Conservation (phyloP, 2,329 filamentous ascomycete genomes). For the Exophiala oligosperma region DNA sequence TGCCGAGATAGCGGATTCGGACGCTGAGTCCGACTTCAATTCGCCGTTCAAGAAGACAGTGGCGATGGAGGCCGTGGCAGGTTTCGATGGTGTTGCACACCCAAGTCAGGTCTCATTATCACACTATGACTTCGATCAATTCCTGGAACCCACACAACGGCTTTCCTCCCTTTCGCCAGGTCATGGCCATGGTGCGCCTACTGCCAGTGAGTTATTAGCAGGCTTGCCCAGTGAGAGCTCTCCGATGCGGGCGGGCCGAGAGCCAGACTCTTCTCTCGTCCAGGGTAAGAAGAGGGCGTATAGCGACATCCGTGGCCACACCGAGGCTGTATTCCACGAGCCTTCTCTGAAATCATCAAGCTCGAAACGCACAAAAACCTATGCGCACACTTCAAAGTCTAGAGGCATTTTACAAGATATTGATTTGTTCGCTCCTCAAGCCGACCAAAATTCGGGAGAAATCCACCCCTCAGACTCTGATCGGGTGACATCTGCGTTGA, state of each 20-base stretch:
- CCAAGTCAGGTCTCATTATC: conserved; percentile 9
- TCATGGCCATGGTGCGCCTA: conserved; percentile 1
- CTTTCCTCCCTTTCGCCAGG: conserved; percentile 17
- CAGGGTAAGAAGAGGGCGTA: conserved; percentile 18
- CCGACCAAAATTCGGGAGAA: too few species aligned
- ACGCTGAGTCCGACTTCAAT: conserved; percentile 26
- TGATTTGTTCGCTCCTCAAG: conserved; percentile 13
- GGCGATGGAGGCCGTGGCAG: neutral
- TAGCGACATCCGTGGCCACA: conserved; percentile 9
- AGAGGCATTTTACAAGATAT: conserved; percentile 2
- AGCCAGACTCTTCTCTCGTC: neutral
- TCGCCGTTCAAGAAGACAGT: conserved; percentile 8
- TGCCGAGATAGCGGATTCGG: conserved; percentile 29
- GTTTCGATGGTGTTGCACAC: neutral
- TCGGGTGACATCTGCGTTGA: neutral
- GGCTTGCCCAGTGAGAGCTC: conserved; percentile 1
- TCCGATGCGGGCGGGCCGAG: neutral
- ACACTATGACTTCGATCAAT: conserved; percentile 24
- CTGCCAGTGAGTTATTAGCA: neutral
- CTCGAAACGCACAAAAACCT: conserved; percentile 20
- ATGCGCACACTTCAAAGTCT: conserved; percentile 15
- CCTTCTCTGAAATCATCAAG: conserved; percentile 2
- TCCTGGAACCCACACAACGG: conserved; percentile 23
- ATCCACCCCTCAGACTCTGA: neutral
- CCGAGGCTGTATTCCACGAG: neutral